phyloP scores from a whole-genome alignment of 169 alveolate genomes.

The Amoebophrya sp. region DNA sequence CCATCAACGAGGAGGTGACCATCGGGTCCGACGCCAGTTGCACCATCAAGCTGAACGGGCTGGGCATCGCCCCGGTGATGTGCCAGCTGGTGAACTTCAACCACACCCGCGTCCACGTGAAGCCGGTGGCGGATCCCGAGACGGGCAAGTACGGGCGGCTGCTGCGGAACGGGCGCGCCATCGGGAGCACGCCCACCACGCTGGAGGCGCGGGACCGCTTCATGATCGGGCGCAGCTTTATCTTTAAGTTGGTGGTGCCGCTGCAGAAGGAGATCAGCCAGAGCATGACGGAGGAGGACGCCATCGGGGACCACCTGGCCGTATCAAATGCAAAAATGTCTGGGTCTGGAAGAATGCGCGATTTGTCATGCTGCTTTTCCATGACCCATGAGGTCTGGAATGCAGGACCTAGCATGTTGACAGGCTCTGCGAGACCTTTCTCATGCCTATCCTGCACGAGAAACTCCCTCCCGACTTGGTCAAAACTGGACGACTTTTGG shows the following conservation, averaged over 20 bases:
- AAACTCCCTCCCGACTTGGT: too few relatives aligned
- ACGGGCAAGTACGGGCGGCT: neutral
- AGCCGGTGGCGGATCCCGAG: neutral
- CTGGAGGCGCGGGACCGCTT: neutral
- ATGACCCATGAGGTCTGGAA: too few relatives aligned
- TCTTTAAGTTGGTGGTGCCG: slow-evolving; percentile 5
- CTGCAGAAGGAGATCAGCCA: neutral
- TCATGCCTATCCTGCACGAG: too few relatives aligned
- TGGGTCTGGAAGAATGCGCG: too few relatives aligned
- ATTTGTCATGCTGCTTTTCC: too few relatives aligned
- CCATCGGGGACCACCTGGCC: too few relatives aligned
- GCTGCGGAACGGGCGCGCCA: neutral
- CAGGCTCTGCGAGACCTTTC: too few relatives aligned
- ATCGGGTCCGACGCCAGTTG: neutral
- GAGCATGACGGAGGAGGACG: neutral
- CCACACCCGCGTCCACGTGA: slow-evolving; percentile 25
- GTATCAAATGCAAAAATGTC: too few relatives aligned
- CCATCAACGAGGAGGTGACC: slow-evolving; percentile 18
- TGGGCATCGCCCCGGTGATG: neutral
- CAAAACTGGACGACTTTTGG: too few relatives aligned
- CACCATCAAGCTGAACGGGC: neutral
- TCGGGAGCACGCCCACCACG: neutral
- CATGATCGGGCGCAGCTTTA: neutral
- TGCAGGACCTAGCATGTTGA: too few relatives aligned
- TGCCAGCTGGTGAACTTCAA: neutral